Conservation (phyloP, 768 basidiomycete species). For the Phylloporus arenicola region DNA sequence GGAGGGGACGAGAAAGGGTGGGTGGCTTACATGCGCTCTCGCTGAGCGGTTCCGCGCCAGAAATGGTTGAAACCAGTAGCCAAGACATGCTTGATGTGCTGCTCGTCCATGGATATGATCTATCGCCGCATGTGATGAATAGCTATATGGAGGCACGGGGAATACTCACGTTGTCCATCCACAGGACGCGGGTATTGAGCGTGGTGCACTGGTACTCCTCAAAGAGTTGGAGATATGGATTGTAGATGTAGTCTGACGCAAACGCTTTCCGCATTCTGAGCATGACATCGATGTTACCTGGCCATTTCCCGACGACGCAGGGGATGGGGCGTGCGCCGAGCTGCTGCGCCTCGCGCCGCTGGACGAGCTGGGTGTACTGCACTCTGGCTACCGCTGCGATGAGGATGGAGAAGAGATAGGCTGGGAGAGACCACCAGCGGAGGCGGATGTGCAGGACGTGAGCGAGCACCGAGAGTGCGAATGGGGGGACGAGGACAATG, state of each 20-base stretch:
- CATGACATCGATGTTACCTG: conserved; percentile 71
- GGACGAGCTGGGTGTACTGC: conserved; percentile 31
- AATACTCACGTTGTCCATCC: conserved; percentile 60
- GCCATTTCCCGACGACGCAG: conserved; percentile 62
- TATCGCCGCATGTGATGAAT: conserved; percentile 19
- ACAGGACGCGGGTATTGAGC: conserved; percentile 61
- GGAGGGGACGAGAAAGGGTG: background rate
- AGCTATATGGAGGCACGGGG: background rate
- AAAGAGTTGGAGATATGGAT: conserved; percentile 61
- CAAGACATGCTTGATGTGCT: conserved; percentile 59
- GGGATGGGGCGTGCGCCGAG: conserved; percentile 52
- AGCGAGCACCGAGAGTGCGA: conserved; percentile 31
- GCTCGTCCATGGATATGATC: conserved; percentile 74
- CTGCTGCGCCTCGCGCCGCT: conserved; percentile 40
- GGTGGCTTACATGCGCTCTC: conserved; percentile 55
- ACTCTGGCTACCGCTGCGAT: conserved; percentile 36
- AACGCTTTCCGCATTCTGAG: conserved; percentile 50
- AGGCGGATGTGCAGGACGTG: conserved; percentile 28
- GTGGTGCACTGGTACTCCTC: conserved; percentile 68
- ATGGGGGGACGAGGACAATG: conserved; percentile 38
- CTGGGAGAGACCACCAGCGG: conserved; percentile 34
- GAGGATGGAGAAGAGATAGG: conserved; percentile 39
- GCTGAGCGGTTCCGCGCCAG: conserved; percentile 59
- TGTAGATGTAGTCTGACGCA: conserved; percentile 55
- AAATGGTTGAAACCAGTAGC: conserved; percentile 64